Evolutionary conservation across 2,329 filamentous ascomycete genomes (phyloP), one percentile per base, ranked within the genome.

Genomic region (Myotisia sp.): DNA sequence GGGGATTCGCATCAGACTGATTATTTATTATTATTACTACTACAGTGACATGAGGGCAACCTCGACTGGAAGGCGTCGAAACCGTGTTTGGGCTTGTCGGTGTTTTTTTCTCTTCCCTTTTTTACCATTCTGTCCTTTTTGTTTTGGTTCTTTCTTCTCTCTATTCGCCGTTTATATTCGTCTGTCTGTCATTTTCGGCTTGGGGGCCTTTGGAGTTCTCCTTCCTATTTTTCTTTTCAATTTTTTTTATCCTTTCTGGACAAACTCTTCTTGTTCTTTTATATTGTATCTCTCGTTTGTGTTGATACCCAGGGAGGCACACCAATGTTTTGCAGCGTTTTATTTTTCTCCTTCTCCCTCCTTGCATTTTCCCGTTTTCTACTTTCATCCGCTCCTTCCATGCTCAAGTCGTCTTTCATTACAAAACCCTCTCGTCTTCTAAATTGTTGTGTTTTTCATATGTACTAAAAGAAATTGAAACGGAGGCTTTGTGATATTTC

Each of bases 1-100:
- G n/a, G n/a, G n/a, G n/a, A n/a, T n/a, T n/a, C n/a, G n/a, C n/a
- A n/a, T n/a, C n/a, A n/a, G n/a, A n/a, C n/a, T n/a, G n/a, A n/a
- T n/a, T n/a, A n/a, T n/a, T n/a, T n/a, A n/a, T n/a, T n/a, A n/a
- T n/a, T n/a, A n/a, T 13, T 13, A 32, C 23, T 32, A 32, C 29
- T 32, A 32, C n/a, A 21, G 29, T 23, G 23, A 21, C 19, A 32
- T 21, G 37, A 36, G 37, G 34, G 34, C 37, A 26, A 39, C 37
- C 34, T 39, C 29, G 19, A 19, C 24, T 26, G 18, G 34, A 22
- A 30, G 30, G 34, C 34, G 34, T 36, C 24, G 19, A 32, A 7
- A 32, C 19, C 23, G 29, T 22, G 29, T 21, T 17, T 21, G n/a
- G 3, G n/a, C 10, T n/a, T 22, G 19, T 9, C 18, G 18, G 16